Percentiles rank a stretch among this genome's conserved stretches.
Conservation (phyloP, 345 rosid species). For the Erucastrum elatum region DNA sequence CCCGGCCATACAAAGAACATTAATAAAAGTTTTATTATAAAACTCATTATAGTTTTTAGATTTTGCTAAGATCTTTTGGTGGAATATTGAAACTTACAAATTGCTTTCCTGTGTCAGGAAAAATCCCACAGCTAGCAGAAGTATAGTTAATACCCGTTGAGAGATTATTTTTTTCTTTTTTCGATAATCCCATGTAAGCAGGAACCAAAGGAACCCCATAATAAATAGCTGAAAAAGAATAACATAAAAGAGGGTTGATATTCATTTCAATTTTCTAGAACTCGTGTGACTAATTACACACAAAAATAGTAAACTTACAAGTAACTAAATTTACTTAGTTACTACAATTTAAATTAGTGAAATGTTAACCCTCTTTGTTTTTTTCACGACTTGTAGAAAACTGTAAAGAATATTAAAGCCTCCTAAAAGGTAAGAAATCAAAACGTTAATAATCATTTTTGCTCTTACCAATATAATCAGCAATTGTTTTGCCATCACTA, state of each 20-base stretch:
- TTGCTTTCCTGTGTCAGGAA: slow-evolving; percentile 20
- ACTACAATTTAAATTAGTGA: too few species aligned
- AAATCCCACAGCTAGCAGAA: slow-evolving; percentile 40
- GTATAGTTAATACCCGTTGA: slow-evolving; percentile 41
- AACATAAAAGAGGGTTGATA: neutral
- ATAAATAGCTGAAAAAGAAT: slow-evolving; percentile 24
- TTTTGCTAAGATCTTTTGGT: slow-evolving; percentile 1
- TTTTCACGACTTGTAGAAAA: neutral
- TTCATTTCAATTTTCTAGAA: too few species aligned
- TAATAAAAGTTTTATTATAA: too few species aligned
- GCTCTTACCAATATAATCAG: slow-evolving; percentile 46
- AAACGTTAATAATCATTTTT: neutral
- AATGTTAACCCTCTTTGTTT: too few species aligned
- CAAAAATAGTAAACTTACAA: too few species aligned
- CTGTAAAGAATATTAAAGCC: neutral
- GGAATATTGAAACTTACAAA: slow-evolving; percentile 17
- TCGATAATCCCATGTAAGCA: slow-evolving; percentile 34
- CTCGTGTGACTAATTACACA: too few species aligned
- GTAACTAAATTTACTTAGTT: too few species aligned
- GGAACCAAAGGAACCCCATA: slow-evolving; percentile 37
- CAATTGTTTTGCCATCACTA: slow-evolving; percentile 45
- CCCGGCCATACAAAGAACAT: slow-evolving; percentile 26
- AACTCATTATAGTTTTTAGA: neutral
- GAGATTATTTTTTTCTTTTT: slow-evolving; percentile 16
- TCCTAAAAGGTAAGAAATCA: neutral